Percentiles rank a stretch among this genome's conserved stretches.
These are phyloP conservation scores for Diplogelasinospora grovesii DNA, from an alignment of 495 filamentous ascomycete genomes.

Conservation along the genomic window DNA sequence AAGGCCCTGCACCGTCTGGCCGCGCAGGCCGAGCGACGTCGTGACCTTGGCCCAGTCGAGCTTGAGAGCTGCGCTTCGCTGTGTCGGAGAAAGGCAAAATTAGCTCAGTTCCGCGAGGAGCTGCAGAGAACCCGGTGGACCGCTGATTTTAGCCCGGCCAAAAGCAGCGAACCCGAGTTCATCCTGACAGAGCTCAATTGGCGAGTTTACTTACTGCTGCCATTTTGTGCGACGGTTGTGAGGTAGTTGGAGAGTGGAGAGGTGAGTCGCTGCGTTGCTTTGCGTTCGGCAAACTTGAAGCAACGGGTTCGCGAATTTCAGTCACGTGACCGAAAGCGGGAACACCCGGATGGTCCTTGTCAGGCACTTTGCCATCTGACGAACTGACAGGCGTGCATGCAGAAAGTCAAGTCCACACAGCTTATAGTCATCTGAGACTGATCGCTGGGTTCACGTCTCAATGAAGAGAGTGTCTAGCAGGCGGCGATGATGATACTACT, in stretches of 20 bases:
- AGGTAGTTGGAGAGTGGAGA: constrained; percentile 39
- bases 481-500: too few species aligned
- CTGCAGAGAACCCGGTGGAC: background rate
- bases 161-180: too few species aligned
- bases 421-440: too few species aligned
- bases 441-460: too few species aligned
- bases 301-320: constrained; percentile 12
- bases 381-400: too few species aligned
- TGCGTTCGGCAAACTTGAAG: constrained; percentile 24
- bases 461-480: too few species aligned
- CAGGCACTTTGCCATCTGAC: too few species aligned
- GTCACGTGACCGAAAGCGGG: constrained; percentile 23
- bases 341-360: too few species aligned
- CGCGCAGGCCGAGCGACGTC: constrained; percentile 88
- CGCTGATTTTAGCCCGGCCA: too few species aligned
- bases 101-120: constrained; percentile 38
- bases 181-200: constrained; percentile 17
- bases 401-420: too few species aligned
- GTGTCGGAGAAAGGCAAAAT: constrained; percentile 34
- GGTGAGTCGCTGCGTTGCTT: constrained; percentile 32
- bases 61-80: constrained; percentile 98
- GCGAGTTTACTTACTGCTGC: constrained; percentile 63
- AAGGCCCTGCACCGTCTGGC: constrained; percentile 83
- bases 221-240: constrained; percentile 67
- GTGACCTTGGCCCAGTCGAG: constrained; percentile 95